Evolutionary conservation across 148 eudicot genomes (phyloP), one percentile per base, ranked within the genome.

Genomic region (Camellia lanceoleosa): DNA sequence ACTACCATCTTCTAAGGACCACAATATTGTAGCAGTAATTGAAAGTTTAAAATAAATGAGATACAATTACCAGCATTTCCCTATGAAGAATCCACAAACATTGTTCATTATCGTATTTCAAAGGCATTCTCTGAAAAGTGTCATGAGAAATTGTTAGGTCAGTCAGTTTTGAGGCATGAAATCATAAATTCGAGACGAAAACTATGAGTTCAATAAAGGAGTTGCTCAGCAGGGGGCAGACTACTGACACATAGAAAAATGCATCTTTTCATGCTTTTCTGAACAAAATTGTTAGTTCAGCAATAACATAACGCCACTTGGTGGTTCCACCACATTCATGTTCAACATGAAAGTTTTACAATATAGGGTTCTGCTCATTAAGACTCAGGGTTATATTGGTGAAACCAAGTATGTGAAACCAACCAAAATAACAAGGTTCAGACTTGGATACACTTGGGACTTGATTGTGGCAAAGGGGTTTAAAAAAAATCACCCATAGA

Each of bases 81-180:
- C 90, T 87, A 68, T 90, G 86, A 18, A 93, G 94, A 84, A 87
- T 78, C 99, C 99, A 93, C 60, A 81, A 38, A 47, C 89, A 90
- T 74, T 88, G 87, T 52, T 83, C 86, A 84, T 84, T 52, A 15
- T 90, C 92, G 75, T 83, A 92, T 47, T 69, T 82, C 86, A 96
- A 44, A 11, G 99, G 95, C 59, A 92, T 83, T 86, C 79, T 92
- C 99, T 95, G 91, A 59, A 77, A 83, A 74, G 46, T 75, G 59
- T 44, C 1, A 65, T 81, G 71, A 12, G 52, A 69, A 75, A 62
- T 8, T 20, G 42, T 38, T 30, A 81, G 68, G 56, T 52, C 11
- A 60, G 52, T 63, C 47, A 59, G 19, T 23, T 74, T 38, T 67
- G 44, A 68, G n/a, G 65, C 52, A 76, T 13, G 43, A 58, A 65